Conservation (phyloP, 2,329 filamentous ascomycete species). For the Colletotrichum sp. region DNA sequence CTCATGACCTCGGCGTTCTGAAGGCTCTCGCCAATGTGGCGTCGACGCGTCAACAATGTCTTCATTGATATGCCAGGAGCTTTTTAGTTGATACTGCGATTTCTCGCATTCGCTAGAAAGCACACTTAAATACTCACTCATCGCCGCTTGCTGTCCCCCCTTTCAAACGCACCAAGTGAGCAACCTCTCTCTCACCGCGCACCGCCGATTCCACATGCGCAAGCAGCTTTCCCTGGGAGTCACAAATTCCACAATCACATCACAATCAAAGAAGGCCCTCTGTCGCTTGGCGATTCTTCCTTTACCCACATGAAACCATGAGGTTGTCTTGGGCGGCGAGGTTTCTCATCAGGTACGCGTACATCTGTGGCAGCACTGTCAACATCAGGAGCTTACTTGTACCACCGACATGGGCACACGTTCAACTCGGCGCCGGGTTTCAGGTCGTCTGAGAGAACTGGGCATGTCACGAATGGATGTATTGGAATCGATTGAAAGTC, state of each 20-base stretch:
- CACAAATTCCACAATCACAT: neutral
- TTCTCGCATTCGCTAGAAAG: neutral
- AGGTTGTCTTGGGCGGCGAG: neutral
- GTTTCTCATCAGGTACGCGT: neutral
- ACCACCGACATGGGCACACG: neutral
- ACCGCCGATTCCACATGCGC: neutral
- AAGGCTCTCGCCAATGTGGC: neutral
- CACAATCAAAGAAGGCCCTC: neutral
- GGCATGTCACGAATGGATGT: neutral
- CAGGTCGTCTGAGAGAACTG: neutral
- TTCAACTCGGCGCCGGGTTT: neutral
- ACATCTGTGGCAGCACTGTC: neutral
- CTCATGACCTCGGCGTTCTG: neutral
- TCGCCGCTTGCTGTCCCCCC: neutral
- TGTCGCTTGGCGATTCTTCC: neutral
- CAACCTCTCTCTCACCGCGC: neutral
- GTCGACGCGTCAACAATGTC: neutral
- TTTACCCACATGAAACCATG: neutral
- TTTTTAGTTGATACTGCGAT: neutral
- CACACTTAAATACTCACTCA: neutral
- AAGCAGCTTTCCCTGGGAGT: neutral
- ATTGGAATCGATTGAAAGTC: neutral
- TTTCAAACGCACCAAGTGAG: neutral
- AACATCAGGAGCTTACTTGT: neutral
- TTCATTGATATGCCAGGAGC: neutral